Base-by-base conservation (phyloP, 352 stramenopile species). In the Plasmopara muralis region DNA sequence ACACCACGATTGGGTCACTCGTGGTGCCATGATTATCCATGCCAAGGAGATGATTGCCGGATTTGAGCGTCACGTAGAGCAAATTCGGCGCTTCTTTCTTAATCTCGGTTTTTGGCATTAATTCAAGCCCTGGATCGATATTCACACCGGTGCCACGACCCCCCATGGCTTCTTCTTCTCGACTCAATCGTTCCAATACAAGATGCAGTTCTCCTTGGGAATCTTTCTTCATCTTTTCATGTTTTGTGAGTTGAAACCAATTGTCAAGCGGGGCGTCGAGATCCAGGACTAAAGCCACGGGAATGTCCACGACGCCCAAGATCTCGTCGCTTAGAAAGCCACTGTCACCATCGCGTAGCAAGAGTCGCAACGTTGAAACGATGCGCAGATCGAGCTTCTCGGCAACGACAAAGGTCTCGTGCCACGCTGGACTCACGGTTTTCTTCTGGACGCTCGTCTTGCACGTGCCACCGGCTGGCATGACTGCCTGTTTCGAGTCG, bases 1-100 rank as follows among this genome's bases (percentile, higher is more conserved):
- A 54, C 40, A 90, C 83, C 46, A 95, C 85, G 13, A 97, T 72
- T 9, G 90, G 90, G 47, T 97, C 90, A 43, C 80, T 93, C 5
- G 72, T 83, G 0, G 72, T 88, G 25, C 83, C 86, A 42, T 88
- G 71, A 34, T 80, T 74, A 56, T 95, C 85, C 78, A 95, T 94
- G 0, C 79, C 78, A 14, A 96, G 71, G 30, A 96, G 55, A 35
- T 91, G 69, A 55, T 87, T 87, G 41, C 76, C 81, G 8, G 76
- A 83, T 30, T 87, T 74, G 6, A 91, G 43, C 43, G 74, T 89
- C 43, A 91, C 77, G 34, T 76, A 80, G 9, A 91, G 54, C 40
- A 89, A 47, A 46, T 91, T 91, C 0, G 77, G 81, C 7, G 72
- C 62, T 9, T 77, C 60, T 13, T 48, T 55, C 20, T 25, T 25